phyloP scores from a whole-genome alignment of 2,329 filamentous ascomycete species.

The Colletotrichum tabaci region DNA sequence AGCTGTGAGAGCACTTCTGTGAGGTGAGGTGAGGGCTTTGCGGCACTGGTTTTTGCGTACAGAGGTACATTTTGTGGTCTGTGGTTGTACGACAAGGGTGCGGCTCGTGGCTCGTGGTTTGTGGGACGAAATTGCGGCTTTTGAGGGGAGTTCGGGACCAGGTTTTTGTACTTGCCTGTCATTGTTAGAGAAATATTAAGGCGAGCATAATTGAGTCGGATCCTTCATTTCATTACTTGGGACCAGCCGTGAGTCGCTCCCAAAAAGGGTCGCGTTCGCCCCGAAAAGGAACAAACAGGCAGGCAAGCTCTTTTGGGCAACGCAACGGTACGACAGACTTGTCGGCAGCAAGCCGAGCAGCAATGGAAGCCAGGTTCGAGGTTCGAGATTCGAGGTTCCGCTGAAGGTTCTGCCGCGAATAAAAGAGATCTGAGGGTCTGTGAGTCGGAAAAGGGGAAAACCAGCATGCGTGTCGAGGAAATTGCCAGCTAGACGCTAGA shows the following conservation, averaged over 20 bases:
- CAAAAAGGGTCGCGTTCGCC: background rate
- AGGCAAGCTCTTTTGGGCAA: slow-evolving; percentile 2
- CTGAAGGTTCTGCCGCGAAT: background rate
- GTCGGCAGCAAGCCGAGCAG: slow-evolving; percentile 28
- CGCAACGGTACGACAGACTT: background rate
- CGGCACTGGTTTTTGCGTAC: background rate
- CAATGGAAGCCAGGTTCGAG: slow-evolving; percentile 9
- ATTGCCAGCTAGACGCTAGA: slow-evolving; percentile 24
- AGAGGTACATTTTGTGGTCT: background rate
- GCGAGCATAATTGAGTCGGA: slow-evolving; percentile 18
- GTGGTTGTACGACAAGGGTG: background rate
- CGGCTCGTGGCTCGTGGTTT: background rate
- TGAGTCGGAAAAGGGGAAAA: background rate
- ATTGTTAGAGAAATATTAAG: slow-evolving; percentile 30
- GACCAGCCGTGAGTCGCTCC: background rate
- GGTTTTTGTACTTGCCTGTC: background rate
- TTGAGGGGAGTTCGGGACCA: slow-evolving; percentile 3
- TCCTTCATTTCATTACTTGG: slow-evolving; percentile 10
- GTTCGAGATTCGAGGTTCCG: background rate
- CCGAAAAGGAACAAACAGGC: slow-evolving; percentile 1
- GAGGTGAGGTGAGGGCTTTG: too few relatives aligned
- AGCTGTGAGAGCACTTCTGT: slow-evolving; percentile 10
- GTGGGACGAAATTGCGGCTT: slow-evolving; percentile 11
- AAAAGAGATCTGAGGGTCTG: background rate
- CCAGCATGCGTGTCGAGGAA: background rate